Evolutionary conservation across 768 basidiomycete genomes (phyloP).

Genomic region (Leucosporidium scottii): DNA sequence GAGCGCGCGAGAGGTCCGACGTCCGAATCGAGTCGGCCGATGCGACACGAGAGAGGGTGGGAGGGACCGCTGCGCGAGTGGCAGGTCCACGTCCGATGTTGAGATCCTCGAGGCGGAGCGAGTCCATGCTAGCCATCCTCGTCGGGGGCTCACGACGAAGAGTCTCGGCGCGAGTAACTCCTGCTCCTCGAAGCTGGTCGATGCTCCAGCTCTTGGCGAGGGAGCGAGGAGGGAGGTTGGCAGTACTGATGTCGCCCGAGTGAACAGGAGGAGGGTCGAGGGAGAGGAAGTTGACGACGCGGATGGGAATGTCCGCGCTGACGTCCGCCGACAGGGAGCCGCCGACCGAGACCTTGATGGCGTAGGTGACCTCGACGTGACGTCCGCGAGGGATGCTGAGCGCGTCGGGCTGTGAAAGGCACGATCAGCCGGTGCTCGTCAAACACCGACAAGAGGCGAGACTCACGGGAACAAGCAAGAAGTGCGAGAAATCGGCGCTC

Average conservation of each 20-base stretch:
- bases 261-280: conserved; percentile 65
- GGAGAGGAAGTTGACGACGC: conserved; percentile 74
- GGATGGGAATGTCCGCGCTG: conserved; percentile 63
- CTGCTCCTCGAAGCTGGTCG: conserved; percentile 1
- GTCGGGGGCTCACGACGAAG: conserved; percentile 1
- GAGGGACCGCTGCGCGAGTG: neutral
- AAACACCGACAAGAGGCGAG: conserved; percentile 2
- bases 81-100: conserved; percentile 14
- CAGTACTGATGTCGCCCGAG: neutral
- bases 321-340: conserved; percentile 59
- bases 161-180: conserved; percentile 5
- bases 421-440: neutral
- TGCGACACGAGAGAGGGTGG: conserved; percentile 12
- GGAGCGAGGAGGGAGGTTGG: neutral
- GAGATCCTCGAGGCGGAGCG: conserved; percentile 22
- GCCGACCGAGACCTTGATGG: conserved; percentile 57
- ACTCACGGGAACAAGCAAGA: conserved; percentile 67
- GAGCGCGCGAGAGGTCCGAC: neutral
- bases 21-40: conserved; percentile 18
- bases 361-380: conserved; percentile 70
- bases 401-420: conserved; percentile 53
- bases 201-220: conserved; percentile 27
- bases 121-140: conserved; percentile 25
- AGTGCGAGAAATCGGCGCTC: conserved; percentile 58
- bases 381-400: conserved; percentile 61